Percentiles rank a stretch among this genome's conserved stretches.
Conservation (phyloP, 2,329 filamentous ascomycete species). For the Cordyceps sp. region DNA sequence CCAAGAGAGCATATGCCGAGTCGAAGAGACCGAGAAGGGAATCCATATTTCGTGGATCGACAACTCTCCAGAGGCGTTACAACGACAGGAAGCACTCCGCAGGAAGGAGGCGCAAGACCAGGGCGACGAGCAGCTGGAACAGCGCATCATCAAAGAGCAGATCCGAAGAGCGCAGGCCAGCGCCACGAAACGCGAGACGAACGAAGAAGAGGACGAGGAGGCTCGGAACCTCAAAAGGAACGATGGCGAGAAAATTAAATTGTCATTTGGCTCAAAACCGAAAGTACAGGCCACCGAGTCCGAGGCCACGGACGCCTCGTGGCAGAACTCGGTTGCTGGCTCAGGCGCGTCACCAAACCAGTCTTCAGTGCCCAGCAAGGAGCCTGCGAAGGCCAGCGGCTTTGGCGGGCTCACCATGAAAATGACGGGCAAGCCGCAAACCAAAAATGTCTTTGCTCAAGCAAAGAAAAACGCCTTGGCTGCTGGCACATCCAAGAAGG, state of each 20-base stretch:
- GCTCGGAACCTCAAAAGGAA: conserved; percentile 37
- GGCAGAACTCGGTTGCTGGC: no score
- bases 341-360: no score
- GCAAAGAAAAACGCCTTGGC: conserved; percentile 53
- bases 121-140: conserved; percentile 80
- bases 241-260: conserved; percentile 60
- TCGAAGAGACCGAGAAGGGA: conserved; percentile 79
- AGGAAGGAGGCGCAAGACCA: conserved; percentile 77
- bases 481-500: conserved; percentile 41
- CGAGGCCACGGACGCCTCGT: conserved; percentile 2
- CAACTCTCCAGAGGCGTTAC: conserved; percentile 71
- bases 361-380: no score
- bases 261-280: conserved; percentile 43
- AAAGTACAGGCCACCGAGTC: conserved; percentile 5
- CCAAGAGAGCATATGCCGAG: conserved; percentile 70
- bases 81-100: conserved; percentile 62
- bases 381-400: conserved; percentile 14
- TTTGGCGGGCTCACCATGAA: conserved; percentile 43
- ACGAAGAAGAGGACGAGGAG: conserved; percentile 22
- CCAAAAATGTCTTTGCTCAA: conserved; percentile 60
- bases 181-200: conserved; percentile 22
- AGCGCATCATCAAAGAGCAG: conserved; percentile 68
- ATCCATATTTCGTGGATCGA: conserved; percentile 83
- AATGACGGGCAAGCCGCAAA: conserved; percentile 43
- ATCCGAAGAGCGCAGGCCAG: conserved; percentile 54